Evolutionary conservation across 257 asterid genomes (phyloP).

Genomic region (Gynochthodes officinalis): DNA sequence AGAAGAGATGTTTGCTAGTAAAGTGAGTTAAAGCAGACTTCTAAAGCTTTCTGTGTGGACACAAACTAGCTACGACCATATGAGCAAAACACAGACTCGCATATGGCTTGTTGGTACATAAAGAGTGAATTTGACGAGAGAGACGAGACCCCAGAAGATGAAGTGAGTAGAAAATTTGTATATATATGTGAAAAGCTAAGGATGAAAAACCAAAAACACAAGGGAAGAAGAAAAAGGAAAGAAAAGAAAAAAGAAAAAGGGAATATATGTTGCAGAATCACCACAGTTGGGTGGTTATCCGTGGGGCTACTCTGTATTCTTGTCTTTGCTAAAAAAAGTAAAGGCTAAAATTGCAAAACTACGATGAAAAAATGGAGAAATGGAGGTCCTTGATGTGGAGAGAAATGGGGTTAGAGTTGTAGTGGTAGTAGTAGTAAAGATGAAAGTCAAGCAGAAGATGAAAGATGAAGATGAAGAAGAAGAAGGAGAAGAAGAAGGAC

Average conservation of each 20-base stretch:
- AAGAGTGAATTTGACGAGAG: not conserved
- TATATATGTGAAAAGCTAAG: not conserved
- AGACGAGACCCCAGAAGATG: not conserved
- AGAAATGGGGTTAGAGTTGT: constrained; percentile 1
- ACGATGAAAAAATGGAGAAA: not conserved
- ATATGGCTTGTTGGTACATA: not conserved
- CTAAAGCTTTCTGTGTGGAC: constrained; percentile 9
- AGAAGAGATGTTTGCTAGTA: constrained; percentile 25
- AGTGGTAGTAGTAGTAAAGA: not conserved
- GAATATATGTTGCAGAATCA: constrained; percentile 11
- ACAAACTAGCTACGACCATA: not conserved
- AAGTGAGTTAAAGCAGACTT: constrained; percentile 12
- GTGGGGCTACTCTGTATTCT: not conserved
- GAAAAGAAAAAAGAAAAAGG: not conserved
- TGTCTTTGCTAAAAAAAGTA: constrained; percentile 1
- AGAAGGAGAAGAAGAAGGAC: constrained; percentile 4
- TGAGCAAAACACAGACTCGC: not conserved
- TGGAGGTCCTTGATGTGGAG: not conserved
- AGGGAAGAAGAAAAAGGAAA: not conserved
- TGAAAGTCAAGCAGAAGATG: constrained; percentile 17
- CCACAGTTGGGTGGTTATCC: not conserved
- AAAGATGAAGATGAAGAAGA: not conserved
- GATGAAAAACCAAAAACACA: not conserved
- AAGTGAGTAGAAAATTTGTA: not conserved
- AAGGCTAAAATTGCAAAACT: not conserved